These are phyloP conservation scores for Suillus subaureus DNA, from an alignment of 768 basidiomycete species.

Conservation along the genomic window DNA sequence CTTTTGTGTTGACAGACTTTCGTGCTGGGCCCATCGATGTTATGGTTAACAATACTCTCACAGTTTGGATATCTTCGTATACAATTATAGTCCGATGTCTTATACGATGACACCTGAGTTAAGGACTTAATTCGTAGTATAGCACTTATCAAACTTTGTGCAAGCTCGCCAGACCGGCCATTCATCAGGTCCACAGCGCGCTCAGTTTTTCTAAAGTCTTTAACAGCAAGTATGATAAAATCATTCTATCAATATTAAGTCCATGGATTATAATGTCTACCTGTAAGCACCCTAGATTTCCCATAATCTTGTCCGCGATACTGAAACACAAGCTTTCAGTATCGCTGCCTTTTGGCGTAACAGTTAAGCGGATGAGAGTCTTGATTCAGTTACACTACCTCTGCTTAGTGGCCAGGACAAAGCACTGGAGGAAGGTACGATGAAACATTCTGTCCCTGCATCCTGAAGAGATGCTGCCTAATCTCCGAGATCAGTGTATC, in stretches of 20 bases:
- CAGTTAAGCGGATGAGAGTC: too few relatives aligned
- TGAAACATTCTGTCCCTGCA: constrained; percentile 9
- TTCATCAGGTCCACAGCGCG: background rate
- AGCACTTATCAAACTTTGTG: background rate
- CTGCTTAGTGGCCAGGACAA: constrained; percentile 11
- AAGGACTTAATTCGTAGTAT: background rate
- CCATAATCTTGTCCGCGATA: too few relatives aligned
- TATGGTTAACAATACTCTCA: background rate
- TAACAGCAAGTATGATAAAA: background rate
- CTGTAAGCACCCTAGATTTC: too few relatives aligned
- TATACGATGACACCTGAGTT: too few relatives aligned
- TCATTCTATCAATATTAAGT: background rate
- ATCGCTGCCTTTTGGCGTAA: too few relatives aligned
- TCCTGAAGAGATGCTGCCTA: constrained; percentile 11
- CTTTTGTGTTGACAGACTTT: background rate
- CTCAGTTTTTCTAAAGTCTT: background rate
- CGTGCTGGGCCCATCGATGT: background rate
- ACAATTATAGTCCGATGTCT: background rate
- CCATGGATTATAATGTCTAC: background rate
- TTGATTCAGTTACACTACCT: too few relatives aligned
- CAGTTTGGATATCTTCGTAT: background rate
- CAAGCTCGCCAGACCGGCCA: background rate
- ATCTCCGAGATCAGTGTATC: constrained; percentile 9
- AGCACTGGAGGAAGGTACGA: constrained; percentile 4
- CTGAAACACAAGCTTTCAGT: too few relatives aligned